Percentiles rank a stretch among this genome's conserved stretches.
Evolutionary conservation across 2,329 filamentous ascomycete species (phyloP).

Genomic region (Colletotrichum liaoningense): DNA sequence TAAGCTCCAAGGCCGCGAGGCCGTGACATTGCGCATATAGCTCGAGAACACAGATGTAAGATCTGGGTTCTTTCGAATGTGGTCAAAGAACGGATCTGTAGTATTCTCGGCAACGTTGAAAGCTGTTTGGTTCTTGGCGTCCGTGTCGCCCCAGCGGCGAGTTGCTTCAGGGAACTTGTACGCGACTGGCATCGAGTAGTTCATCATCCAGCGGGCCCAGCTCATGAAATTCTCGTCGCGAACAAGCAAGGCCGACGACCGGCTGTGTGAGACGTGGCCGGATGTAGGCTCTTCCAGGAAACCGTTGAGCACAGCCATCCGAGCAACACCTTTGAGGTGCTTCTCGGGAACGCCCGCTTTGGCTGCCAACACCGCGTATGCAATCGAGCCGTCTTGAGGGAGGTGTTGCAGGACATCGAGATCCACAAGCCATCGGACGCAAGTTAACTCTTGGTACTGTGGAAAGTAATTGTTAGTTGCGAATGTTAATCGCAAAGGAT

Average conservation of each 20-base stretch:
- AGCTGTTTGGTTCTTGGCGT: constrained; percentile 41
- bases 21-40: constrained; percentile 47
- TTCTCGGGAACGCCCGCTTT: constrained; percentile 36
- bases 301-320: constrained; percentile 51
- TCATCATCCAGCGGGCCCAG: constrained; percentile 46
- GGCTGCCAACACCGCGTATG: constrained; percentile 30
- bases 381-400: constrained; percentile 29
- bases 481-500: neutral
- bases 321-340: constrained; percentile 41
- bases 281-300: constrained; percentile 47
- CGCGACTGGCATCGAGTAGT: constrained; percentile 41
- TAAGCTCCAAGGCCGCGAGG: constrained; percentile 40
- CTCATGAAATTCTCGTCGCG: constrained; percentile 40
- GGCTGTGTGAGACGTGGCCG: constrained; percentile 45
- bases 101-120: constrained; percentile 44
- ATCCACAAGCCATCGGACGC: constrained; percentile 17
- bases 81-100: constrained; percentile 46
- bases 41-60: constrained; percentile 41
- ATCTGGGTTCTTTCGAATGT: constrained; percentile 41
- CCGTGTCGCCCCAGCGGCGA: constrained; percentile 41
- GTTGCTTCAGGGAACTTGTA: constrained; percentile 40
- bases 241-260: constrained; percentile 45
- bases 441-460: neutral
- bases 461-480: neutral
- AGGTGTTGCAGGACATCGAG: constrained; percentile 35